These are phyloP conservation scores for Raphanus raphanistrum DNA, from an alignment of 345 rosid genomes.

Conservation along the genomic window DNA sequence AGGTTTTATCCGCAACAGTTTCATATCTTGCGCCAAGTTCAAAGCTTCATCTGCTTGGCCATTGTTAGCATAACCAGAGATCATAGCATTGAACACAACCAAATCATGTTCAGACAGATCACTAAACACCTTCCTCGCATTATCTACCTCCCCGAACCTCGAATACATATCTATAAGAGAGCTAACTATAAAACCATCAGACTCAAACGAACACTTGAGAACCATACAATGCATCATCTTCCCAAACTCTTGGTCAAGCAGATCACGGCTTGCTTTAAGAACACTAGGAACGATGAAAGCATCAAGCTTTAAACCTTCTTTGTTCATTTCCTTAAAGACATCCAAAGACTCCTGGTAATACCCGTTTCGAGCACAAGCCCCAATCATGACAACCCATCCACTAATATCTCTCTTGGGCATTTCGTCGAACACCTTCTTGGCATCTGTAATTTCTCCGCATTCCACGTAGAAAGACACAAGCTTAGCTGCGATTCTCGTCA, in stretches of 20 bases:
- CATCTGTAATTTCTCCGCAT: slow-evolving; percentile 43
- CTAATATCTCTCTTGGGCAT: slow-evolving; percentile 52
- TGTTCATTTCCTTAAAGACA: slow-evolving; percentile 53
- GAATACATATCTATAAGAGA: slow-evolving; percentile 81
- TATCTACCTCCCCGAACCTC: slow-evolving; percentile 51
- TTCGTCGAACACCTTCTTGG: slow-evolving; percentile 72
- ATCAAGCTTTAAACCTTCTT: slow-evolving; percentile 46
- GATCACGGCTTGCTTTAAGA: slow-evolving; percentile 67
- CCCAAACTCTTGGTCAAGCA: slow-evolving; percentile 51
- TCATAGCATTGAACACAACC: slow-evolving; percentile 68
- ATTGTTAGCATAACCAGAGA: slow-evolving; percentile 63
- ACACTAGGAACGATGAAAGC: slow-evolving; percentile 67
- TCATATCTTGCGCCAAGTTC: slow-evolving; percentile 52
- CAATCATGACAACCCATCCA: slow-evolving; percentile 55
- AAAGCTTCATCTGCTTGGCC: slow-evolving; percentile 52
- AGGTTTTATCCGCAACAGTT: slow-evolving; percentile 45
- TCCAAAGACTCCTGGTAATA: slow-evolving; percentile 49
- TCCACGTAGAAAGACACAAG: slow-evolving; percentile 33
- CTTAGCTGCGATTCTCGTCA: slow-evolving; percentile 49
- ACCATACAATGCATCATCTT: slow-evolving; percentile 56
- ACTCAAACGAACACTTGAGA: slow-evolving; percentile 48
- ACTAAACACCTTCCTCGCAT: slow-evolving; percentile 53
- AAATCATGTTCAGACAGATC: slow-evolving; percentile 59
- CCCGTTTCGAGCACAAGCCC: slow-evolving; percentile 61
- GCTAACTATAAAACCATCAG: slow-evolving; percentile 48